Base-by-base conservation (phyloP, 345 rosid genomes). In the Salix exigua region DNA sequence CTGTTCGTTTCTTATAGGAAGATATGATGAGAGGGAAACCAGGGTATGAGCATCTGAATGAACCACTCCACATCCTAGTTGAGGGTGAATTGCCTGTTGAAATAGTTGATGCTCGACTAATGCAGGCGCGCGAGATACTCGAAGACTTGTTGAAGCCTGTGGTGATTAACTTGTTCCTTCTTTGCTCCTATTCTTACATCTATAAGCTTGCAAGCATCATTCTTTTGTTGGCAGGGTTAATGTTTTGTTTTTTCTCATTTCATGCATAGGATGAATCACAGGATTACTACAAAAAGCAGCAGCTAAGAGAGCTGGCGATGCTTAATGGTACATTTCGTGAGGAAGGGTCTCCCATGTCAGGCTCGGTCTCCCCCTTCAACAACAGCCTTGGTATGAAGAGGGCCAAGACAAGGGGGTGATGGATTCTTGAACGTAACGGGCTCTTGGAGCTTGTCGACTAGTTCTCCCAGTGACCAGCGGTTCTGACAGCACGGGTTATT, bases 1-100 rank as follows among this genome's bases (percentile, higher is more conserved):
- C 51, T 23, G 21, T 26, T 79, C 23, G 31, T 38, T 68, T 79
- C 26, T 77, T 83, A 68, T 72, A 96, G 99, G 99, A 96, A 82
- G 98, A 94, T 78, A 82, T 92, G 86, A 86, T 94, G 97, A 89
- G 98, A 83, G 99, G 98, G 70, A 96, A 94, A 72, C 92, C 94
- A 11, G 99, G 99, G 28, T 96, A 91, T 74, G 98, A 96, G 80
- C 99, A 96, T 79, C 86, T 96, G 68, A 92, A 89, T 79, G 98
- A 96, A 75, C 99, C 93, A 73, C 97, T 96, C 46, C 98, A 92
- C 80, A 90, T 96, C 81, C 86, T 96, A 78, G 88, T 96, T 30
- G 98, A 96, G 89, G 99, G 91, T 42, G 99, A 94, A 71, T 83
- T 96, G 73, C 99, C 97, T 0, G 89, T 91, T 74, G 97, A 96